These are phyloP conservation scores for Tylopilus sp. DNA, from an alignment of 1,284 basidiomycete species.

Conservation along the genomic window DNA sequence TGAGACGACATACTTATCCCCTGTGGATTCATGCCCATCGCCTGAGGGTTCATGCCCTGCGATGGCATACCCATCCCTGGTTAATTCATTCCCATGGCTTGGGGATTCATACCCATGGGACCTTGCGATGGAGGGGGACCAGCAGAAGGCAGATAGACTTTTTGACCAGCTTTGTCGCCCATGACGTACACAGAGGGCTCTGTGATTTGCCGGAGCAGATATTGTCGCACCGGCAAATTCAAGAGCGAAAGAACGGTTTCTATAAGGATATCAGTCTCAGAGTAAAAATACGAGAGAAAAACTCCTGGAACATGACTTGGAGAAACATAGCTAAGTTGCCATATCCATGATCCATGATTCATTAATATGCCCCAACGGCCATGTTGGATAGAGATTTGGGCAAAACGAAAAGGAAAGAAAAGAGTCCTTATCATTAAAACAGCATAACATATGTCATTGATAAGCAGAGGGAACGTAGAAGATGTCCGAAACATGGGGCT, in stretches of 20 bases:
- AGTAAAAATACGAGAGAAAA: background rate
- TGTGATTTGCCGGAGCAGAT: slow-evolving; percentile 60
- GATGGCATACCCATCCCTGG: slow-evolving; percentile 27
- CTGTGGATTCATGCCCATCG: slow-evolving; percentile 24
- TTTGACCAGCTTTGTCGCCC: slow-evolving; percentile 65
- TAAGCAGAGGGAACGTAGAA: slow-evolving; percentile 10
- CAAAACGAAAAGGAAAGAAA: background rate
- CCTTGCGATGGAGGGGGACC: slow-evolving; percentile 31
- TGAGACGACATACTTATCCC: slow-evolving; percentile 41
- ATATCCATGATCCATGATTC: background rate
- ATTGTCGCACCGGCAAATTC: slow-evolving; percentile 58
- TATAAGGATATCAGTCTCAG: slow-evolving; percentile 28
- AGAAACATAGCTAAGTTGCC: no score
- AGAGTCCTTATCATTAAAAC: background rate
- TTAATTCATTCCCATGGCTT: slow-evolving; percentile 28
- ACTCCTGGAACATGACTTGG: background rate
- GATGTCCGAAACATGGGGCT: slow-evolving; percentile 14
- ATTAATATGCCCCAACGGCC: background rate
- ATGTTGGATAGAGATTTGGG: background rate
- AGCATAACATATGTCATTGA: slow-evolving; percentile 3
- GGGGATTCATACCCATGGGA: slow-evolving; percentile 28
- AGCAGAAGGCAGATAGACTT: slow-evolving; percentile 44
- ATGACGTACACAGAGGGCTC: slow-evolving; percentile 63
- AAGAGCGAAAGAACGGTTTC: slow-evolving; percentile 52
- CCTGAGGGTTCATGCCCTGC: slow-evolving; percentile 30